These are phyloP conservation scores for Athelia sp. DNA, from an alignment of 1,284 basidiomycete species.

Conservation along the genomic window DNA sequence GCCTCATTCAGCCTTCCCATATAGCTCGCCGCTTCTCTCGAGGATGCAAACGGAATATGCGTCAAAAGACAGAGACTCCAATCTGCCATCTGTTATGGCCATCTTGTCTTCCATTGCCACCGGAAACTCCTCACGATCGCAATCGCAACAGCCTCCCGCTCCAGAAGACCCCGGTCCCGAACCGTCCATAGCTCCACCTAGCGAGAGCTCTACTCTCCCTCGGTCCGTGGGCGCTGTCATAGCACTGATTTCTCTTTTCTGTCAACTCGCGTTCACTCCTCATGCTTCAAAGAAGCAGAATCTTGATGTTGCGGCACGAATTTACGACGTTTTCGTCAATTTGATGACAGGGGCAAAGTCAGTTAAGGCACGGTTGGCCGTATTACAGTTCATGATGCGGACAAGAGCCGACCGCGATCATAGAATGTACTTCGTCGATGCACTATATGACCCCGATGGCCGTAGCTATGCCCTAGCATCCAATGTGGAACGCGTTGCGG, in stretches of 20 bases:
- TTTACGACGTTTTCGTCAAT: constrained; percentile 48
- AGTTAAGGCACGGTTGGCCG: constrained; percentile 61
- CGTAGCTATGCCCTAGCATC: constrained; percentile 47
- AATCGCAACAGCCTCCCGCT: constrained; percentile 39
- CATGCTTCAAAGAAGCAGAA: constrained; percentile 41
- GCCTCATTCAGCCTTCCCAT: constrained; percentile 28
- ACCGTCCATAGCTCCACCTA: constrained; percentile 17
- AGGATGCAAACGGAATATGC: constrained; percentile 52
- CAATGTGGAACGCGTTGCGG: constrained; percentile 42
- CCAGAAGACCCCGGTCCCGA: constrained; percentile 22
- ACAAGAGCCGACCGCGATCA: constrained; percentile 92
- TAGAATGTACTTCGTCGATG: constrained; percentile 66
- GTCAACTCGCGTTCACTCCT: constrained; percentile 65
- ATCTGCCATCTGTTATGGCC: constrained; percentile 58
- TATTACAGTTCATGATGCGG: constrained; percentile 87
- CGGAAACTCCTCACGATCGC: constrained; percentile 47
- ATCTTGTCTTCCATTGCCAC: constrained; percentile 55
- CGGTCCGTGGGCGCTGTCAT: constrained; percentile 56
- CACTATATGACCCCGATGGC: constrained; percentile 48
- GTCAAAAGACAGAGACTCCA: constrained; percentile 36
- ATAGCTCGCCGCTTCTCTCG: constrained; percentile 42
- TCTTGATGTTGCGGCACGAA: constrained; percentile 41
- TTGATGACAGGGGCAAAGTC: constrained; percentile 44
- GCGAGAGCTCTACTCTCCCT: constrained; percentile 28
- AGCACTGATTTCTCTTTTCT: constrained; percentile 63